Percentiles rank a stretch among this genome's conserved stretches.
phyloP scores from a whole-genome alignment of 108 stramenopile species.

The Asterionellopsis glacialis region DNA sequence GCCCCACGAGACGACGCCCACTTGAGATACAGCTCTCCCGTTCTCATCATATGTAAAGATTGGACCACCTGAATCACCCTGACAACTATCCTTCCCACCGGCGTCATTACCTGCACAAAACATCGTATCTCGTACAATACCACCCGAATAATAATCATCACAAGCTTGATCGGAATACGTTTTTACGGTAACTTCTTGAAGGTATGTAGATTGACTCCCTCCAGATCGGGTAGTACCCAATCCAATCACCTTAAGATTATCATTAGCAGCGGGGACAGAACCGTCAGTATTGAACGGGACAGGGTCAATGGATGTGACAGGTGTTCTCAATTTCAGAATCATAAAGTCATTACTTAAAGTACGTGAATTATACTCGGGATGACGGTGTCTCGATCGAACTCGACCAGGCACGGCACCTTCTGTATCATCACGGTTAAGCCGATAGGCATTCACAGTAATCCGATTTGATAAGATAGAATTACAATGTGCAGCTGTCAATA shows the following conservation, averaged over 20 bases:
- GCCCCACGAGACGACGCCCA: constrained; percentile 30
- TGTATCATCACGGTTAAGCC: background rate
- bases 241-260: constrained; percentile 17
- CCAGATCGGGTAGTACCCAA: constrained; percentile 15
- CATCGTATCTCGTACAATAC: constrained; percentile 5
- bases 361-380: constrained; percentile 16
- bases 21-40: constrained; percentile 6
- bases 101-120: constrained; percentile 7
- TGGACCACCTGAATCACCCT: constrained; percentile 34
- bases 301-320: constrained; percentile 6
- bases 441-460: background rate
- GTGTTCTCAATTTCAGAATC: constrained; percentile 18
- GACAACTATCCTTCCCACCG: constrained; percentile 19
- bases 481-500: background rate
- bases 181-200: constrained; percentile 16
- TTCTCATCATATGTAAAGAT: constrained; percentile 2
- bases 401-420: background rate
- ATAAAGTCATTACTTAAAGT: constrained; percentile 23
- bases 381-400: background rate
- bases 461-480: background rate
- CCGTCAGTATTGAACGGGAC: background rate
- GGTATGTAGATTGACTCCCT: constrained; percentile 6
- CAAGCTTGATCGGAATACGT: constrained; percentile 8
- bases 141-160: background rate
- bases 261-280: background rate